phyloP scores from a whole-genome alignment of 805 yeast genomes.

The Tetrapisispora arboricola region DNA sequence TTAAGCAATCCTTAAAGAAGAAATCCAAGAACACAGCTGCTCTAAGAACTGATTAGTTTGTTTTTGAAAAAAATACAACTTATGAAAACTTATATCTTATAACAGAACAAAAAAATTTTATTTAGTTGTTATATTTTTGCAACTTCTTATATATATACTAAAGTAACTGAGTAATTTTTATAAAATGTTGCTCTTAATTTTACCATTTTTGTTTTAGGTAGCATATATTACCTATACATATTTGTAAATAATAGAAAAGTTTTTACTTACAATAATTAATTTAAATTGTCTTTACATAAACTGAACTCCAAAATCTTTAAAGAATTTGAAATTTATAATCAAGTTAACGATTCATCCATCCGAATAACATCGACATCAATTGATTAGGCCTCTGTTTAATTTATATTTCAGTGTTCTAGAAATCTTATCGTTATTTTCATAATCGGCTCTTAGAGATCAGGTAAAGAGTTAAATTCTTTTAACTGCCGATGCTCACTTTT shows the following conservation, averaged over 20 bases:
- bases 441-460: too few relatives aligned
- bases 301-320: too few relatives aligned
- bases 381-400: too few relatives aligned
- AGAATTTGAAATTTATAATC: too few relatives aligned
- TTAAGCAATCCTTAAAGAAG: not conserved
- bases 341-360: too few relatives aligned
- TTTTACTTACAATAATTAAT: too few relatives aligned
- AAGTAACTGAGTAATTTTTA: not conserved
- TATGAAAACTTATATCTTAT: not conserved
- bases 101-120: not conserved
- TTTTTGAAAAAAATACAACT: not conserved
- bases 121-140: not conserved
- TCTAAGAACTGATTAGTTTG: conserved; percentile 4
- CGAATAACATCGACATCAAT: too few relatives aligned
- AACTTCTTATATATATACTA: not conserved
- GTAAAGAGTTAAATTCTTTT: too few relatives aligned
- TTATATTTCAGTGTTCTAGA: too few relatives aligned
- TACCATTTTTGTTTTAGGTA: not conserved
- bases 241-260: not conserved
- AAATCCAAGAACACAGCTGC: conserved; percentile 3
- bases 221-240: not conserved
- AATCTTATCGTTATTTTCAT: too few relatives aligned
- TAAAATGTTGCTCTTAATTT: not conserved
- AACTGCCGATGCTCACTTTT: too few relatives aligned
- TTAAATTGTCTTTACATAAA: too few relatives aligned